Evolutionary conservation across 2,329 filamentous ascomycete genomes (phyloP).

Genomic region (Zymoseptoria ardabiliae): DNA sequence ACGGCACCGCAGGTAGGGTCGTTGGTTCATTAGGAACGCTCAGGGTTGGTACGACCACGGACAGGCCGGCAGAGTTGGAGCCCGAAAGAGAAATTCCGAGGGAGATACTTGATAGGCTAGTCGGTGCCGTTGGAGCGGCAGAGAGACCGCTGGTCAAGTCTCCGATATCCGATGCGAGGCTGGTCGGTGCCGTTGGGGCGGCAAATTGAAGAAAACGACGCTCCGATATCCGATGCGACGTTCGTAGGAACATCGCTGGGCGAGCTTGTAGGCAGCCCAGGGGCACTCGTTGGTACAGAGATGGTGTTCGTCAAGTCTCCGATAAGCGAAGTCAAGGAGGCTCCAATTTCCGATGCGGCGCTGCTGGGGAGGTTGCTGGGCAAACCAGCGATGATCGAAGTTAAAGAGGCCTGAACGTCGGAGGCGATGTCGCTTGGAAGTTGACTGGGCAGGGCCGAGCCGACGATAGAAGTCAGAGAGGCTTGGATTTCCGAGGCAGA

Average conservation of each 20-base stretch:
- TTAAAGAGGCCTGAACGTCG: not conserved
- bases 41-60: no score
- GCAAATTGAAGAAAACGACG: not conserved
- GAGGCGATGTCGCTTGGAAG: not conserved
- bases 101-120: no score
- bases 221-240: not conserved
- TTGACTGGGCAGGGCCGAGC: no score
- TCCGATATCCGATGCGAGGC: not conserved
- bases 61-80: no score
- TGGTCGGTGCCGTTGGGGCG: no score
- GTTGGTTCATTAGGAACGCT: no score
- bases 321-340: not conserved
- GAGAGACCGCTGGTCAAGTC: not conserved
- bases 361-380: not conserved
- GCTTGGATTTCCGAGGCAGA: no score
- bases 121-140: no score
- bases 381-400: not conserved
- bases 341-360: not conserved
- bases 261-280: not conserved
- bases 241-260: not conserved
- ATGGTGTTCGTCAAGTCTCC: not conserved
- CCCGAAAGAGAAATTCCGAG: no score
- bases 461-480: no score
- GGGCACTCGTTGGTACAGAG: not conserved
- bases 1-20: not conserved